Conservation (phyloP, 768 basidiomycete species). For the Macrolepiota dolichaula region DNA sequence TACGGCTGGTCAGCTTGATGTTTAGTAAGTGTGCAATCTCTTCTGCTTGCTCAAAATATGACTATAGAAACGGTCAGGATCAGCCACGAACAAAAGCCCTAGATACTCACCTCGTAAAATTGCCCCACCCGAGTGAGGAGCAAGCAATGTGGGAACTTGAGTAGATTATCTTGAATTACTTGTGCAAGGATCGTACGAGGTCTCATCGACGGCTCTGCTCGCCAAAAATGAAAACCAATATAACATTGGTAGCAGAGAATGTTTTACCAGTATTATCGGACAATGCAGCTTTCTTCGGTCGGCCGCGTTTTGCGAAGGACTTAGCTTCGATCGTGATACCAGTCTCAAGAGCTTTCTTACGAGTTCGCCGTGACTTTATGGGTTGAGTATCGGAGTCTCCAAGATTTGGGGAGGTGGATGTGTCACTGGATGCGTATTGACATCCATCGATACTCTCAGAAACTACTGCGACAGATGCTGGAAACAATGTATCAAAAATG, state of each 20-base stretch:
- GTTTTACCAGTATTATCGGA: neutral
- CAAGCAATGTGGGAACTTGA: slow-evolving; percentile 82
- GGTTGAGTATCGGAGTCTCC: neutral
- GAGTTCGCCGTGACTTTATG: neutral
- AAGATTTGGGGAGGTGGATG: neutral
- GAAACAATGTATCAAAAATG: neutral
- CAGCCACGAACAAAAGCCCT: neutral
- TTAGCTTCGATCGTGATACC: neutral
- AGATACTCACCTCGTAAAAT: slow-evolving; percentile 79
- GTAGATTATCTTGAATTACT: slow-evolving; percentile 69
- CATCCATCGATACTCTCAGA: slow-evolving; percentile 7
- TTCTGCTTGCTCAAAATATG: slow-evolving; percentile 89
- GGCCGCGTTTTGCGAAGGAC: neutral
- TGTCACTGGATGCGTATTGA: neutral
- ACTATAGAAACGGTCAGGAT: slow-evolving; percentile 42
- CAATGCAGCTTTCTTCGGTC: neutral
- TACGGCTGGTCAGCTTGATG: slow-evolving; percentile 79
- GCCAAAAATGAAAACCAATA: neutral
- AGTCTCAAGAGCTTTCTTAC: neutral
- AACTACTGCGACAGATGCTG: neutral
- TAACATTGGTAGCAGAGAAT: no score
- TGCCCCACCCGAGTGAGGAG: slow-evolving; percentile 90
- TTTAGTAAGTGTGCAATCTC: slow-evolving; percentile 73
- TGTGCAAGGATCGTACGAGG: slow-evolving; percentile 53
- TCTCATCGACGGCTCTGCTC: slow-evolving; percentile 10